Conservation (phyloP, 495 filamentous ascomycete genomes). For the Aspergillus saccharolyticus region DNA sequence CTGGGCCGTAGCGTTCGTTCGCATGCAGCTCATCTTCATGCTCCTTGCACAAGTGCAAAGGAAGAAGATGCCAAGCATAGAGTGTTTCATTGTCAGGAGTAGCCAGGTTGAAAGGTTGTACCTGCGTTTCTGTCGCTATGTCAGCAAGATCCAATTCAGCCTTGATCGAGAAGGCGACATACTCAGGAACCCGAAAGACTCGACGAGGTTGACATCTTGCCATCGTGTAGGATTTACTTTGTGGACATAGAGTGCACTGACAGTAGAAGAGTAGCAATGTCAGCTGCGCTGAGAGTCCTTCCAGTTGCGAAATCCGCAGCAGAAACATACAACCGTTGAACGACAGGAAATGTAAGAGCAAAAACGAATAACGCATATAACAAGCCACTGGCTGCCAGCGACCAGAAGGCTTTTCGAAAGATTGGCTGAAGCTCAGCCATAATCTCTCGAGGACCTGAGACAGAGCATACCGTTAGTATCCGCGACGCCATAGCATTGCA, state of each 20-base stretch:
- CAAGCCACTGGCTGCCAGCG: conserved; percentile 45
- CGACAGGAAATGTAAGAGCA: conserved; percentile 41
- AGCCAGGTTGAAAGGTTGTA: conserved; percentile 51
- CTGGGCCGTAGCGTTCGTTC: conserved; percentile 38
- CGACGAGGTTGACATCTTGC: conserved; percentile 64
- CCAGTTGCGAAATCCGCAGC: too few species aligned
- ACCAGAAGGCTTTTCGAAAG: conserved; percentile 56
- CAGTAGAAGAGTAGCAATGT: conserved; percentile 5
- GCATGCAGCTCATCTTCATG: conserved; percentile 44
- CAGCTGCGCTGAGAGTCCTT: not conserved
- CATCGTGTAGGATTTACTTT: conserved; percentile 63
- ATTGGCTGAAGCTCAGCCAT: conserved; percentile 43
- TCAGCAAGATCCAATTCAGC: conserved; percentile 5
- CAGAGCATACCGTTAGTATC: too few species aligned
- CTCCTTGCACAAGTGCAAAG: conserved; percentile 46
- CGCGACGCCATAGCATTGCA: too few species aligned
- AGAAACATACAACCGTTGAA: conserved; percentile 46
- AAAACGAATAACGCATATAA: conserved; percentile 47
- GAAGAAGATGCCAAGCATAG: conserved; percentile 59
- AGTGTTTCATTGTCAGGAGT: conserved; percentile 56
- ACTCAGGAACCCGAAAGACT: conserved; percentile 82
- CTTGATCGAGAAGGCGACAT: conserved; percentile 24
- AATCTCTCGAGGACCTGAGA: too few species aligned
- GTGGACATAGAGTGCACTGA: conserved; percentile 72
- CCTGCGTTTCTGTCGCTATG: conserved; percentile 47